These are phyloP conservation scores for Drosera capensis DNA, from an alignment of 148 eudicot genomes.

Conservation along the genomic window DNA sequence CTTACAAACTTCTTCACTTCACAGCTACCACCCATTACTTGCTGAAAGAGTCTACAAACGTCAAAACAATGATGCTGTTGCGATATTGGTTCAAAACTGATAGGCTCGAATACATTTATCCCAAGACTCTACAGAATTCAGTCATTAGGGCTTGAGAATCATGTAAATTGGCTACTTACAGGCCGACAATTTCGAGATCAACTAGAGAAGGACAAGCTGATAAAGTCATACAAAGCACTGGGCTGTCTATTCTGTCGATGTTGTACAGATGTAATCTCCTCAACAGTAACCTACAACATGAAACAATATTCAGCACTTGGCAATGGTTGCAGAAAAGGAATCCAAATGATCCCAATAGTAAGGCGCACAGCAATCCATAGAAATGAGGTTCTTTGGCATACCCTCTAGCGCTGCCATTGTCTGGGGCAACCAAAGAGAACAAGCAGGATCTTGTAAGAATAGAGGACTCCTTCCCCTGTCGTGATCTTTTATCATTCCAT, in stretches of 20 bases:
- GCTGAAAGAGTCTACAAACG: too few species aligned
- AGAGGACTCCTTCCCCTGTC: slow-evolving; percentile 53
- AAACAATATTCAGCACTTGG: neutral
- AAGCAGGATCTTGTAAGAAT: slow-evolving; percentile 55
- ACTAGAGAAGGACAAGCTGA: slow-evolving; percentile 44
- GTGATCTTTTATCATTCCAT: slow-evolving; percentile 56
- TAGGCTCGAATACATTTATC: too few species aligned
- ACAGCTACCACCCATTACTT: too few species aligned
- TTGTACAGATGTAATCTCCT: slow-evolving; percentile 48
- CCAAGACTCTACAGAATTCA: too few species aligned
- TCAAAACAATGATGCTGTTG: too few species aligned
- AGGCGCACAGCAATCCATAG: neutral
- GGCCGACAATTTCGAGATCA: slow-evolving; percentile 67
- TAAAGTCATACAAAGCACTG: slow-evolving; percentile 34
- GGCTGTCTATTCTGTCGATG: slow-evolving; percentile 45
- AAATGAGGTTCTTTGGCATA: slow-evolving; percentile 7
- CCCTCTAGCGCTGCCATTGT: slow-evolving; percentile 37
- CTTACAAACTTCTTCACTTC: too few species aligned
- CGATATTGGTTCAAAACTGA: too few species aligned
- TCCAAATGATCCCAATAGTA: too few species aligned
- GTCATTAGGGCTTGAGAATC: too few species aligned
- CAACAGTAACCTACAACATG: slow-evolving; percentile 23
- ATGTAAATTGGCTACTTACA: too few species aligned
- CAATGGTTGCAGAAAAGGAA: too few species aligned
- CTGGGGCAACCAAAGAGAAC: slow-evolving; percentile 26